A percentile compares a stretch with the other conserved stretches of the same genome.
Conservation (phyloP, 768 basidiomycete genomes). For the Mycena galopus region DNA sequence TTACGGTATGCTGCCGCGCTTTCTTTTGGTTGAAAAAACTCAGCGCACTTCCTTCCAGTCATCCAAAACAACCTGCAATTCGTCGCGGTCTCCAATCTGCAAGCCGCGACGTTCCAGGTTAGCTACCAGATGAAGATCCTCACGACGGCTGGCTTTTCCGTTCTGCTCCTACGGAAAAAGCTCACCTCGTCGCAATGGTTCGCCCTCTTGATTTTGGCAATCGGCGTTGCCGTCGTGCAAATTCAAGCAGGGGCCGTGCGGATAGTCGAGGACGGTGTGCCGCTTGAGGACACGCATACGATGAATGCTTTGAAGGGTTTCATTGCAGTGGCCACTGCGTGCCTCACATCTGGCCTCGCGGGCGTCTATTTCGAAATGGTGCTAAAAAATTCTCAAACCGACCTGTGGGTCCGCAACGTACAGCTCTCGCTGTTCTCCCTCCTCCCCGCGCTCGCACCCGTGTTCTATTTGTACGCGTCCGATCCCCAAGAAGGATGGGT, state of each 20-base stretch:
- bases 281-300: slow-evolving; percentile 53
- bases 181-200: slow-evolving; percentile 85
- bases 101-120: slow-evolving; percentile 97
- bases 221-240: slow-evolving; percentile 92
- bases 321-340: slow-evolving; percentile 89
- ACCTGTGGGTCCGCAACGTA: slow-evolving; percentile 97
- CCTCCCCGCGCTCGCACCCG: slow-evolving; percentile 86
- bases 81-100: slow-evolving; percentile 92
- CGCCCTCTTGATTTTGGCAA: slow-evolving; percentile 84
- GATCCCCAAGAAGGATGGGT: slow-evolving; percentile 54
- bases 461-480: slow-evolving; percentile 67
- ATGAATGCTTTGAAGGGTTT: slow-evolving; percentile 92
- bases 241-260: slow-evolving; percentile 69
- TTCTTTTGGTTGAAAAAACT: background rate
- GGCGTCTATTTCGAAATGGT: slow-evolving; percentile 99
- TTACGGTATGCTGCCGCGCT: slow-evolving; percentile 65
- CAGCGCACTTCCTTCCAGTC: slow-evolving; percentile 56
- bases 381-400: slow-evolving; percentile 87
- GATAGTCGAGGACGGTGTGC: slow-evolving; percentile 35
- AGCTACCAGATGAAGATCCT: slow-evolving; percentile 98
- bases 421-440: slow-evolving; percentile 96
- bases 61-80: slow-evolving; percentile 97
- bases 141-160: slow-evolving; percentile 92
- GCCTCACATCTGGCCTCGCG: slow-evolving; percentile 95
- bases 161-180: slow-evolving; percentile 82